A percentile compares a stretch with the other conserved stretches of the same genome.
Conservation (phyloP, 768 basidiomycete species). For the Pleurotus cornucopiae region DNA sequence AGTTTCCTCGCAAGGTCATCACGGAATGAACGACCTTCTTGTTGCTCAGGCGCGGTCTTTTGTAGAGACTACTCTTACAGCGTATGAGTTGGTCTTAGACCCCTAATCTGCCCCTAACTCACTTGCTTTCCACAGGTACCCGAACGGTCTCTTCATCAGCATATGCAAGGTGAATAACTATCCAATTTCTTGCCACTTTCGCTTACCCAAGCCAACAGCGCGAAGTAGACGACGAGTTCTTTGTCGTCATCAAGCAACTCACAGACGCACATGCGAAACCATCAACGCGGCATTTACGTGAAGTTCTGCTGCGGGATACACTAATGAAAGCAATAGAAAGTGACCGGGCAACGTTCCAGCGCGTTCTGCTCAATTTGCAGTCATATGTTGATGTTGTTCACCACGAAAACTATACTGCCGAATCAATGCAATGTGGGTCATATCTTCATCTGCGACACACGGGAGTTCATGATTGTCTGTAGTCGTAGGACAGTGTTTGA, state of each 20-base stretch:
- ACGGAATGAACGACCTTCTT: slow-evolving; percentile 50
- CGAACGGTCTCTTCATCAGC: slow-evolving; percentile 52
- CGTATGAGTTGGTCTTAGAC: slow-evolving; percentile 26
- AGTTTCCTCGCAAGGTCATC: slow-evolving; percentile 40
- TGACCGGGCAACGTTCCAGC: slow-evolving; percentile 46
- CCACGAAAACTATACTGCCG: slow-evolving; percentile 43
- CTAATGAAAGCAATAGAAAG: slow-evolving; percentile 43
- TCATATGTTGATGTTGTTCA: slow-evolving; percentile 57
- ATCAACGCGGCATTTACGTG: slow-evolving; percentile 32
- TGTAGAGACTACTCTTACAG: slow-evolving; percentile 45
- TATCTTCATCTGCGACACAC: neutral
- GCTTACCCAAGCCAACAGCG: slow-evolving; percentile 29
- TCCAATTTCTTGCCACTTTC: neutral
- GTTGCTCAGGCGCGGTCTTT: slow-evolving; percentile 54
- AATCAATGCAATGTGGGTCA: slow-evolving; percentile 54
- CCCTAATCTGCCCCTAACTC: neutral
- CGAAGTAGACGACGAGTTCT: slow-evolving; percentile 41
- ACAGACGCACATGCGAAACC: slow-evolving; percentile 30
- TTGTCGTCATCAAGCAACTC: slow-evolving; percentile 48
- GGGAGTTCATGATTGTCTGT: slow-evolving; percentile 9
- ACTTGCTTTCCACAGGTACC: slow-evolving; percentile 36
- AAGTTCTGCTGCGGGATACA: slow-evolving; percentile 54
- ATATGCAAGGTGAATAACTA: slow-evolving; percentile 48
- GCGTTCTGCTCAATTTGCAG: slow-evolving; percentile 53
- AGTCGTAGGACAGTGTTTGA: slow-evolving; percentile 59